Evolutionary conservation across 148 eudicot species (phyloP).

Genomic region (Fagopyrum tataricum): DNA sequence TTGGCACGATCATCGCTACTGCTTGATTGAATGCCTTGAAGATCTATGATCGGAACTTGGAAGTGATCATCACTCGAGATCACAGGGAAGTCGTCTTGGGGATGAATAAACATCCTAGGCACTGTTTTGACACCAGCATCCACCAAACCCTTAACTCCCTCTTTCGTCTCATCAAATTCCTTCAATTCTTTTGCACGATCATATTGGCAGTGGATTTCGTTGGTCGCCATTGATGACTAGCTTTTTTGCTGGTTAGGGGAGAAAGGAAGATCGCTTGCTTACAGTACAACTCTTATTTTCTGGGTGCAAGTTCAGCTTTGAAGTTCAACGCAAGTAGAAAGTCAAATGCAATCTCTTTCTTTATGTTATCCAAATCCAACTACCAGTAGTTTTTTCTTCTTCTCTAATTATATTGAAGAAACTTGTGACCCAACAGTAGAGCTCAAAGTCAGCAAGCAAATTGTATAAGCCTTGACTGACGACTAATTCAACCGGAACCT

Average conservation of each 20-base stretch:
- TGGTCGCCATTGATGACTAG: background rate
- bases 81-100: background rate
- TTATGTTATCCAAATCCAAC: background rate
- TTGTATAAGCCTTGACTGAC: background rate
- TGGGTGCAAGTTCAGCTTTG: background rate
- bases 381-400: background rate
- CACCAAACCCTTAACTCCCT: slow-evolving; percentile 7
- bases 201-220: background rate
- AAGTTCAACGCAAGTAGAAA: background rate
- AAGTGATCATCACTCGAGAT: background rate
- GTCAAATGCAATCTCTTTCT: background rate
- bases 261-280: background rate
- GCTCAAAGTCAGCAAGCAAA: background rate
- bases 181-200: background rate
- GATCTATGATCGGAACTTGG: slow-evolving; percentile 9
- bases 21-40: slow-evolving; percentile 3
- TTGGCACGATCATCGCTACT: background rate
- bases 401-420: background rate
- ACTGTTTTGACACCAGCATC: background rate
- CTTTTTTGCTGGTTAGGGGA: background rate
- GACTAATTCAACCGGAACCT: background rate
- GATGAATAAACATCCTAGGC: slow-evolving; percentile 7
- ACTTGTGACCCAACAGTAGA: background rate
- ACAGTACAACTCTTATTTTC: background rate
- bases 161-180: slow-evolving; percentile 2